A percentile compares a stretch with the other conserved stretches of the same genome.
phyloP scores from a whole-genome alignment of 2,329 filamentous ascomycete species.

The Cladobotryum protrusum region DNA sequence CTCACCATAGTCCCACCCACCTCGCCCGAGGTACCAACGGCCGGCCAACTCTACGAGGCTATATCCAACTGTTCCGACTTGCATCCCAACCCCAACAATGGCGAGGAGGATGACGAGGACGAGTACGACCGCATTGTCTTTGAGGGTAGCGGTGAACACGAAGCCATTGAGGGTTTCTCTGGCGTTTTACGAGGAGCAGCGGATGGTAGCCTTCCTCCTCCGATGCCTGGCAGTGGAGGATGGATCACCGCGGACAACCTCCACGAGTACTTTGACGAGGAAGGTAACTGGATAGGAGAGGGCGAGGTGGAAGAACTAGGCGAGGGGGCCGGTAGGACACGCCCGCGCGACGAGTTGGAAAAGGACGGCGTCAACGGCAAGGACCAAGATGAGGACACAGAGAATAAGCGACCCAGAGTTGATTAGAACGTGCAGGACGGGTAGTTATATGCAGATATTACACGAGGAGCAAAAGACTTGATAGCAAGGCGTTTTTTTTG shows the following conservation, averaged over 20 bases:
- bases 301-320: slow-evolving; percentile 59
- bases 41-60: slow-evolving; percentile 53
- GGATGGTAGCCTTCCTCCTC: slow-evolving; percentile 53
- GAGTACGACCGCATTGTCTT: slow-evolving; percentile 51
- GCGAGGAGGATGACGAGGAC: slow-evolving; percentile 52
- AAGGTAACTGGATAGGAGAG: slow-evolving; percentile 73
- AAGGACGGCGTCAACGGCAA: slow-evolving; percentile 39
- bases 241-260: slow-evolving; percentile 95
- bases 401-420: slow-evolving; percentile 43
- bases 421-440: slow-evolving; percentile 13
- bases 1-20: slow-evolving; percentile 56
- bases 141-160: slow-evolving; percentile 43
- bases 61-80: slow-evolving; percentile 70
- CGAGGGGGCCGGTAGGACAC: slow-evolving; percentile 49
- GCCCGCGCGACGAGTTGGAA: slow-evolving; percentile 48
- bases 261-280: slow-evolving; percentile 71
- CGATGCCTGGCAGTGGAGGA: slow-evolving; percentile 66
- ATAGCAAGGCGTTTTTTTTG: slow-evolving; percentile 20
- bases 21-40: slow-evolving; percentile 17
- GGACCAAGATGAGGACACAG: slow-evolving; percentile 34
- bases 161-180: slow-evolving; percentile 50
- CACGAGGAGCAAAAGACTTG: neutral
- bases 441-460: neutral
- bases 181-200: slow-evolving; percentile 46
- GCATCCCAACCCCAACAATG: slow-evolving; percentile 62